phyloP scores from a whole-genome alignment of 495 filamentous ascomycete species.

The Penicillium salamii region DNA sequence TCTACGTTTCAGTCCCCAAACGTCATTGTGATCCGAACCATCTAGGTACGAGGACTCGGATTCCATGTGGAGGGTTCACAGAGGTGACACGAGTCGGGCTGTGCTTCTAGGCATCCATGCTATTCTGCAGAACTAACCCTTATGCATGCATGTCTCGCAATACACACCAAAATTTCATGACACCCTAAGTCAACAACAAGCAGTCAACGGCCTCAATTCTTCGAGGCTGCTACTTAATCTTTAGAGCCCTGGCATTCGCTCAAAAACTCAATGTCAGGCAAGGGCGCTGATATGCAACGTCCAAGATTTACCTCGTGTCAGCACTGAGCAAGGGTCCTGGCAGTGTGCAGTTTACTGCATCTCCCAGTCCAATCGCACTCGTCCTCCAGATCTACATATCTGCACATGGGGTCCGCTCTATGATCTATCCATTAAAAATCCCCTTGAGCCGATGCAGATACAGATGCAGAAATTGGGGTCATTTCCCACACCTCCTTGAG shows the following conservation, averaged over 20 bases:
- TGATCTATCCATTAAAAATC: conserved; percentile 2
- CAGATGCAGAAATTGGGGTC: conserved; percentile 5
- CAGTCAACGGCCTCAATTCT: too few species aligned
- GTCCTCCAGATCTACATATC: not conserved
- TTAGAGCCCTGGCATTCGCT: not conserved
- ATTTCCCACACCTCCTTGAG: not conserved
- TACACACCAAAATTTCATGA: not conserved
- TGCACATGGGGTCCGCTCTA: not conserved
- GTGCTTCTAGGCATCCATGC: not conserved
- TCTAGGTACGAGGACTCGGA: not conserved
- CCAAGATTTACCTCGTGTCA: conserved; percentile 11
- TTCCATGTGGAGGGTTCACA: not conserved
- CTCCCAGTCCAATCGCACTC: not conserved
- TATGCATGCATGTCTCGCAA: not conserved
- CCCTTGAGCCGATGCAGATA: conserved; percentile 13
- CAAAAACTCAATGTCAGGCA: conserved; percentile 1
- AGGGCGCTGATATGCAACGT: not conserved
- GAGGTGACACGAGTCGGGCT: not conserved
- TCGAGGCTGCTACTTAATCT: too few species aligned
- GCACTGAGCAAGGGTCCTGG: conserved; percentile 10
- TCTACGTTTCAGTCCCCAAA: not conserved
- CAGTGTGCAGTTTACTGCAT: conserved; percentile 5
- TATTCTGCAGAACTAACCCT: not conserved
- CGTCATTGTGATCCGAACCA: not conserved
- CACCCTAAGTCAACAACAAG: not conserved